Conservation (phyloP, 352 stramenopile species). For the Phytophthora melonis region DNA sequence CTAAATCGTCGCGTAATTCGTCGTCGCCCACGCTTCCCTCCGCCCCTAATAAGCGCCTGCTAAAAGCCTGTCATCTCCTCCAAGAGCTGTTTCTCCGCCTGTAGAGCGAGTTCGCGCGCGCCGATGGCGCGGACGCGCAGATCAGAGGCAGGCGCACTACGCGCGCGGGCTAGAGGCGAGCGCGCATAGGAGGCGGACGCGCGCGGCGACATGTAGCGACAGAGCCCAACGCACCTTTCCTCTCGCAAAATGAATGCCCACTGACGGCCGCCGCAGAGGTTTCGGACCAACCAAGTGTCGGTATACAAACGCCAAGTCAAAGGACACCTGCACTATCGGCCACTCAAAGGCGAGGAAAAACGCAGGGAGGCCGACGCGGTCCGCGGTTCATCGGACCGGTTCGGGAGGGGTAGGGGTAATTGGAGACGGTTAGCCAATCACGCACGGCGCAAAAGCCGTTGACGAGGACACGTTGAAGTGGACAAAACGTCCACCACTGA, state of each 20-base stretch:
- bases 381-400: conserved; percentile 34
- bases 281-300: conserved; percentile 46
- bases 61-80: not conserved
- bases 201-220: not conserved
- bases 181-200: not conserved
- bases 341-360: conserved; percentile 36
- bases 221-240: conserved; percentile 52
- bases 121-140: not conserved
- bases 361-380: conserved; percentile 9
- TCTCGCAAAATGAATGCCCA: conserved; percentile 62
- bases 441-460: not conserved
- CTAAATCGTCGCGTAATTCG: not conserved
- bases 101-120: not conserved
- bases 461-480: not conserved
- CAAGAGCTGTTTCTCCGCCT: not conserved
- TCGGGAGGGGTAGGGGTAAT: conserved; percentile 8
- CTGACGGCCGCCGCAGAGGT: conserved; percentile 25
- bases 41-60: conserved; percentile 1
- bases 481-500: not conserved
- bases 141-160: not conserved
- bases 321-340: conserved; percentile 35
- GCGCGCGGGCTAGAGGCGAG: not conserved
- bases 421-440: not conserved
- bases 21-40: conserved; percentile 1
- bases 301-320: conserved; percentile 37